A percentile compares a stretch with the other conserved stretches of the same genome.
Evolutionary conservation across 768 basidiomycete species (phyloP).

Genomic region (Coprinopsis strossmayeri): DNA sequence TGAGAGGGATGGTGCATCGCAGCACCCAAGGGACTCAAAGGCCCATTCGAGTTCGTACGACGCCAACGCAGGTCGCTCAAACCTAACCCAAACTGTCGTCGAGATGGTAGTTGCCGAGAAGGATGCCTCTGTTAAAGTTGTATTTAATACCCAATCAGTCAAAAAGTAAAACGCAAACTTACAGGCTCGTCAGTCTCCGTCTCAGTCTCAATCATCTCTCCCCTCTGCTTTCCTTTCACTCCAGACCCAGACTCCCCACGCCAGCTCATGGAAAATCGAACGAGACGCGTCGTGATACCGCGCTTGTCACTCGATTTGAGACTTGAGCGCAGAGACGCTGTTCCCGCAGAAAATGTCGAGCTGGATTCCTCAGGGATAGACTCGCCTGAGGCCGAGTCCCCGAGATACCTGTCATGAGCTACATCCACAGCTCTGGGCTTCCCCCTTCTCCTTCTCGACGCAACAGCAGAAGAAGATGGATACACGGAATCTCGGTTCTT

Average conservation of each 20-base stretch:
- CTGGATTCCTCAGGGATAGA: not conserved
- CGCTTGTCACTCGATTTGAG: not conserved
- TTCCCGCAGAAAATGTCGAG: not conserved
- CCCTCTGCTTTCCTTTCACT: not conserved
- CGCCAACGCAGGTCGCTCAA: not conserved
- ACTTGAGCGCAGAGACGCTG: not conserved
- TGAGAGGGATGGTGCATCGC: conserved; percentile 28
- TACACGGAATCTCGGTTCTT: not conserved
- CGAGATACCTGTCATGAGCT: no score
- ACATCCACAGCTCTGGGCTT: not conserved
- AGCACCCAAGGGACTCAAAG: not conserved
- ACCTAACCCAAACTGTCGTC: not conserved
- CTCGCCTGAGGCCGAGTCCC: no score
- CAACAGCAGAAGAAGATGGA: no score
- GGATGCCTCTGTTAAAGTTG: not conserved
- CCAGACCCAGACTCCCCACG: not conserved
- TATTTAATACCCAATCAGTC: not conserved
- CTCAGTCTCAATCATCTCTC: conserved; percentile 63
- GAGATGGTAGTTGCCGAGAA: not conserved
- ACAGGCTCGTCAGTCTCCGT: conserved; percentile 76
- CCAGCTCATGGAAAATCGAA: not conserved
- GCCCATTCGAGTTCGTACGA: not conserved
- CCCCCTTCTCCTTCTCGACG: not conserved
- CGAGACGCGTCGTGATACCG: not conserved
- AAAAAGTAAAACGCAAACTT: no score